Evolutionary conservation across 2,329 filamentous ascomycete species (phyloP).

Genomic region (Neonectria neomacrospora): DNA sequence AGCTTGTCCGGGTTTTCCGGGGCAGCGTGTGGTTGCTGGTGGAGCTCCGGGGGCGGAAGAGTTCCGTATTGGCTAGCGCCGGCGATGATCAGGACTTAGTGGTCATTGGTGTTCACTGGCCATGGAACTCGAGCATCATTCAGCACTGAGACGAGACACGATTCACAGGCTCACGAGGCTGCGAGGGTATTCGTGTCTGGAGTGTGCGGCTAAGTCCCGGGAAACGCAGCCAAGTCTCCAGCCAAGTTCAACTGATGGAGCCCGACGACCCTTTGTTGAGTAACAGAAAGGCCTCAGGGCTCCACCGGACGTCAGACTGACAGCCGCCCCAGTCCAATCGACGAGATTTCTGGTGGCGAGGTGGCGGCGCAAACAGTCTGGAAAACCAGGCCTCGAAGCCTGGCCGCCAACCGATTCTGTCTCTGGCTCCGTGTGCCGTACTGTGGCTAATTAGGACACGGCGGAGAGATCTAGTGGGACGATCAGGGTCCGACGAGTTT

Average conservation of each 20-base stretch:
- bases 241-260: neutral
- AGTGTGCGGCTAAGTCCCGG: constrained; percentile 19
- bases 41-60: constrained; percentile 18
- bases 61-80: constrained; percentile 10
- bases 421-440: constrained; percentile 4
- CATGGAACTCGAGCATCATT: constrained; percentile 12
- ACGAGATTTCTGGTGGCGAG: constrained; percentile 11
- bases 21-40: neutral
- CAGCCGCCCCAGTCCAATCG: constrained; percentile 11
- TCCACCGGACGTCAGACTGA: constrained; percentile 22
- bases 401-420: neutral
- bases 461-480: constrained; percentile 2
- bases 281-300: constrained; percentile 7
- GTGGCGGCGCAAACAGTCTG: constrained; percentile 8
- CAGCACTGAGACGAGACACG: constrained; percentile 4
- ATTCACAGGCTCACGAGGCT: neutral
- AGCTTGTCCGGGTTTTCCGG: constrained; percentile 9
- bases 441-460: neutral
- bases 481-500: constrained; percentile 18
- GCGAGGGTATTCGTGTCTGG: neutral
- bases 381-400: constrained; percentile 7
- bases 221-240: neutral
- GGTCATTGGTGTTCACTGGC: neutral
- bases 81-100: neutral
- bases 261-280: constrained; percentile 10